Evolutionary conservation across 306 rosid genomes (phyloP), one percentile per base, ranked within the genome.

Genomic region (Neltuma alba): DNA sequence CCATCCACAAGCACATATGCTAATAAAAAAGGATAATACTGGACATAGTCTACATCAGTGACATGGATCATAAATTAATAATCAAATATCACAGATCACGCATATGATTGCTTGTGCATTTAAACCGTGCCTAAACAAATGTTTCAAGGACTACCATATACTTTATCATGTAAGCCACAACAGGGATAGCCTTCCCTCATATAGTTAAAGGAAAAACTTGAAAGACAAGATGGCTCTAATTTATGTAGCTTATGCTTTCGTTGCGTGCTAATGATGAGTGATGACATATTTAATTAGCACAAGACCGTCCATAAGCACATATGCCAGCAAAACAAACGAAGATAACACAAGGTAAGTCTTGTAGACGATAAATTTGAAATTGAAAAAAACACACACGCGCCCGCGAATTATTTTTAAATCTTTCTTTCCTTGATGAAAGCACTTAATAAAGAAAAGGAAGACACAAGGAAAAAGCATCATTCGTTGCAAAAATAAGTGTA

Each of bases 221-320:
- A 34, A 82, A 78, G 54, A 79, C 81, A 72, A 82, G 82, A 64
- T 36, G 67, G 86, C 86, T 77, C 57, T 60, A n/a, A 78, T 60
- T 9, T 31, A 73, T 87, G 57, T 65, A 89, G 83, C 83, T 79
- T 82, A 81, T 76, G 85, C 30, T 74, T 55, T 30, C 74, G 85
- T 81, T 82, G 40, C 78, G 81, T 80, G 90, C 87, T 72, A 79
- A 83, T 31, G 81, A 31, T 23, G 15, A 79, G 81, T 31, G 81
- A 31, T 23, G 15, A 52, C 42, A 30, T 25, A 48, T 70, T 66
- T 15, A 77, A 78, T 69, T 81, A 84, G 88, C 88, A 84, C 87
- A 82, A 73, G 83, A 81, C 83, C 81, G 78, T 80, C 85, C 70
- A 84, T 72, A 36, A 65, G 70, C 90, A 87, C 86, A 47, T 11